Percentiles rank a stretch among this genome's conserved stretches.
Conservation (phyloP, 75 land plant species). For the Pinus tabuliformis region DNA sequence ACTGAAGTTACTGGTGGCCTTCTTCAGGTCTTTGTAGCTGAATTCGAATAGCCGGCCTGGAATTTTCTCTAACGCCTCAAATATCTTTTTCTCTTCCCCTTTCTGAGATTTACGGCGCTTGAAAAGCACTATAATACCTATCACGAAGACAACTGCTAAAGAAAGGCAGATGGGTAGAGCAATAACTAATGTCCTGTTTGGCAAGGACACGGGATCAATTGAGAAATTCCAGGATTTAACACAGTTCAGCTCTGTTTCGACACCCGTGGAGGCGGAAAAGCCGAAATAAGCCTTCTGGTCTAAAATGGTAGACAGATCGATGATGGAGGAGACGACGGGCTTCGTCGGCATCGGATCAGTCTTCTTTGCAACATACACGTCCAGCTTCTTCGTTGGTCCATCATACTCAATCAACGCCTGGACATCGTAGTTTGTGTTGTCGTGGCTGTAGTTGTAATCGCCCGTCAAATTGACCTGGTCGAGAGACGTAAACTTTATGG, state of each 20-base stretch:
- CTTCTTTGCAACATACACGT: constrained; percentile 6
- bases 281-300: constrained; percentile 46
- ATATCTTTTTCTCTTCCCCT: not conserved
- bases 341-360: not conserved
- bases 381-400: constrained; percentile 7
- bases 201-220: not conserved
- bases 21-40: constrained; percentile 38
- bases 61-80: not conserved
- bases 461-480: constrained; percentile 10
- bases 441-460: constrained; percentile 3
- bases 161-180: not conserved
- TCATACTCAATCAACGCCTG: constrained; percentile 37
- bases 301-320: constrained; percentile 27
- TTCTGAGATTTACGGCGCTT: not conserved
- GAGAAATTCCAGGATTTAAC: not conserved
- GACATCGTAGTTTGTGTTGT: not conserved
- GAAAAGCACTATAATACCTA: not conserved
- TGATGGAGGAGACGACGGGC: not conserved
- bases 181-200: not conserved
- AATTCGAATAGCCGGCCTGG: constrained; percentile 14
- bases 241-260: constrained; percentile 31
- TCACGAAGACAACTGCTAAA: not conserved
- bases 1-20: constrained; percentile 46
- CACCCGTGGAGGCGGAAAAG: constrained; percentile 65
- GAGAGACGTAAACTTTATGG: constrained; percentile 13